A percentile compares a stretch with the other conserved stretches of the same genome.
These are phyloP conservation scores for Phaeosphaeriaceae sp. DNA, from an alignment of 2,329 filamentous ascomycete genomes.

Conservation along the genomic window DNA sequence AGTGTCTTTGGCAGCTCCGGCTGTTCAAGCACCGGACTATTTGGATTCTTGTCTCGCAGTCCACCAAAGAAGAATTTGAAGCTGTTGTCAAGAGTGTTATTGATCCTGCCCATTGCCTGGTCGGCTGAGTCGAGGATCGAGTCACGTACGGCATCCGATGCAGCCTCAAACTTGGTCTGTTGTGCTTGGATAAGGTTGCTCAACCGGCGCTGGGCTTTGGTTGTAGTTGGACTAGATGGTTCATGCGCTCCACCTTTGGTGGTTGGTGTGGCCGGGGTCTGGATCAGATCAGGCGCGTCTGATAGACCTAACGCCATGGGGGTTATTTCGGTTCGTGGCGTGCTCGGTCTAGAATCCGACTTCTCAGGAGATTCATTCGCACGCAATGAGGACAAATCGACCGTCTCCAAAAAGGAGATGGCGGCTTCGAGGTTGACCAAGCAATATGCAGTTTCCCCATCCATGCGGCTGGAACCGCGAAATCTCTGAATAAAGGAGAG, in stretches of 20 bases:
- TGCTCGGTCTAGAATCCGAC: conserved; percentile 55
- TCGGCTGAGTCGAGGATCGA: conserved; percentile 80
- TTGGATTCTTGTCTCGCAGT: conserved; percentile 70
- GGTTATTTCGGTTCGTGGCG: conserved; percentile 48
- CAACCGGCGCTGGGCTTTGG: conserved; percentile 73
- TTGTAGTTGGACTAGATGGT: conserved; percentile 47
- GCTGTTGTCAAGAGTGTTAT: conserved; percentile 86
- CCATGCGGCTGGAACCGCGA: conserved; percentile 81
- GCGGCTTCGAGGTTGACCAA: conserved; percentile 95
- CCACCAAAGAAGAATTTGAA: conserved; percentile 93
- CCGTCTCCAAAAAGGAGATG: conserved; percentile 92
- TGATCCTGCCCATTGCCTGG: conserved; percentile 89
- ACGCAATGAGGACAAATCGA: conserved; percentile 87
- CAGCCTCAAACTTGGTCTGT: conserved; percentile 79
- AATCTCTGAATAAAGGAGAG: conserved; percentile 94
- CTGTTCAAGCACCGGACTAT: conserved; percentile 36
- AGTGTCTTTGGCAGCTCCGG: conserved; percentile 81
- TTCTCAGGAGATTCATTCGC: conserved; percentile 75
- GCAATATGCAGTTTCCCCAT: conserved; percentile 95
- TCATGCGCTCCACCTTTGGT: conserved; percentile 26
- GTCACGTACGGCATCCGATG: conserved; percentile 78
- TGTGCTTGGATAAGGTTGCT: conserved; percentile 88
- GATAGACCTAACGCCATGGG: conserved; percentile 50
- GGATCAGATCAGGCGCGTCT: conserved; percentile 47
- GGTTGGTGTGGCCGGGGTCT: conserved; percentile 47